Evolutionary conservation across 129 eudicot species (phyloP), one percentile per base, ranked within the genome.

Genomic region (Flaveria bidentis): DNA sequence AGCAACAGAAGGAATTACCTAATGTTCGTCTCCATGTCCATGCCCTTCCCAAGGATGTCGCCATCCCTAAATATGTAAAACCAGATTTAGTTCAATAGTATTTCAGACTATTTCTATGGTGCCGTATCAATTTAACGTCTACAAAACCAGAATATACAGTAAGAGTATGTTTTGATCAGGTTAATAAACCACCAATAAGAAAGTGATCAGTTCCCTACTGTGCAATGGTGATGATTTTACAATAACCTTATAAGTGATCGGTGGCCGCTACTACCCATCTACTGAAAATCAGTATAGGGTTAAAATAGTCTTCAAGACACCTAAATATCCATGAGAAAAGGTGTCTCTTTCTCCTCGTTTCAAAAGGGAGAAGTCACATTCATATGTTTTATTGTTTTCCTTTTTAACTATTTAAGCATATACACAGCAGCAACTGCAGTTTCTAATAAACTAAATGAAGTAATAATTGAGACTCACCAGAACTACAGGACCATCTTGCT

Each of bases 31-130:
- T 72, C 81, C 81, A 52, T 76, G 83, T 62, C 87, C 95, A 74
- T 60, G 96, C 46, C 96, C 96, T 23, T 90, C 96, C 96, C 96
- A 90, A 25, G 96, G 96, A 78, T 90, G 96, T 73, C 92, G 63
- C 96, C 92, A 89, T 67, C 96, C 96, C 96, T 89, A 73, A 72
- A 26, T 64, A 52, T 14, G 41, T 8, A 76, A 10, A 50, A 47
- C 17, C 12, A 45, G 69, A 26, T 51, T 33, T 16, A 76, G 26
- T 23, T 51, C 36, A 15, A 64, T 2, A 1, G 22, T 45, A 85
- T 20, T 39, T 26, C 11, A 50, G 44, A n/a, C 67, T 57, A 33
- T 1, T 16, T 44, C 7, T 52, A 16, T n/a, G 26, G 16, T 22
- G 58, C 53, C 11, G 14, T 30, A 23, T 20, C 70, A 13, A 56